Base-by-base conservation (phyloP, 495 filamentous ascomycete genomes). In the Parathielavia appendiculata region DNA sequence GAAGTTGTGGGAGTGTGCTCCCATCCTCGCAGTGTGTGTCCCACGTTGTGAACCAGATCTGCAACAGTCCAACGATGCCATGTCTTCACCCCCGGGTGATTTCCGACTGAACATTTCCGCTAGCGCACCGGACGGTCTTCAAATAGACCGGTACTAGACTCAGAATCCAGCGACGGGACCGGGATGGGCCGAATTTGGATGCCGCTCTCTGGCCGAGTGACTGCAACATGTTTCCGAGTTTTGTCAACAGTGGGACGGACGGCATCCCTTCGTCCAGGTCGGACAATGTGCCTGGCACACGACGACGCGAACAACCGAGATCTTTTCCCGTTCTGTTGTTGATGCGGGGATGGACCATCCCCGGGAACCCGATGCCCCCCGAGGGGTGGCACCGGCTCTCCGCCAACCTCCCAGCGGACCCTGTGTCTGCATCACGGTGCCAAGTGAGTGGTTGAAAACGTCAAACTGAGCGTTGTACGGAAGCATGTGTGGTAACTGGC, bases 361-460 rank as follows among this genome's bases (percentile, higher is more conserved):
- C 5, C 23, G 19, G 32, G 20, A 49, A 19, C 49, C 51, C 54
- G 52, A 40, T 32, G 52, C 23, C 57, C 54, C 57, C 61, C 57
- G 52, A 56, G 43, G 47, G 30, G 45, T 46, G 40, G 50, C 22
- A 47, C 60, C 55, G 34, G 26, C 22, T 10, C 16, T 41, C 26
- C 52, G 52, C 52, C 32, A 40, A 34, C 26, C 32, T 19, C 51
- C 56, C 52, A 20, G 16, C 1, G 38, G 51, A 40, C n/a, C 30
- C 32, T 39, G 46, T 40, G 20, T 51, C 23, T 58, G 41, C 30
- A n/a, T 54, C 59, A 65, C 65, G 49, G 59, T 65, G 60, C 63
- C 66, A 66, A 68, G 61, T 62, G 63, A 68, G 54, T 68, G 66
- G 63, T 61, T 63, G 51, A 45, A 44, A 63, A 44, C 10, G 10